Conservation (phyloP, 371 early-diverging fungal species). For the Apophysomyces ossiformis region DNA sequence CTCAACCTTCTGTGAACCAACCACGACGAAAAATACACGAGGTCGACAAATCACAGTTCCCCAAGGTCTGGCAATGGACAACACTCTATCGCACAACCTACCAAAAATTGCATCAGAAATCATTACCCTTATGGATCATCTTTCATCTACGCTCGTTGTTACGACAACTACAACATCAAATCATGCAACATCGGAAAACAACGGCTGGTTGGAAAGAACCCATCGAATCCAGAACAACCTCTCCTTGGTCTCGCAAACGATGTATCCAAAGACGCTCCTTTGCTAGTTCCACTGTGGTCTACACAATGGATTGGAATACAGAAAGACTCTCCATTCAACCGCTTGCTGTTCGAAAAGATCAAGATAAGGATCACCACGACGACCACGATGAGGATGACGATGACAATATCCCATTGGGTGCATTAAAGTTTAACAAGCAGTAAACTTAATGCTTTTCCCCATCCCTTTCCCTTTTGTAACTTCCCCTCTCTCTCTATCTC, state of each 20-base stretch:
- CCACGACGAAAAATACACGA: conserved; percentile 10
- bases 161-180: conserved; percentile 4
- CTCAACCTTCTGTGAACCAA: background rate
- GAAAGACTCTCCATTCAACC: conserved; percentile 1
- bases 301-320: conserved; percentile 4
- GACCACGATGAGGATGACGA: background rate
- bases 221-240: background rate
- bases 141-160: conserved; percentile 6
- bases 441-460: background rate
- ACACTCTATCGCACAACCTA: conserved; percentile 1
- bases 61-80: conserved; percentile 6
- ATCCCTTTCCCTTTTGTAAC: background rate
- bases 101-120: conserved; percentile 4
- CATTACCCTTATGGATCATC: conserved; percentile 4
- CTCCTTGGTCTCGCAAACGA: conserved; percentile 7
- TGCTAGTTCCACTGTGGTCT: conserved; percentile 7
- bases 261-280: conserved; percentile 6
- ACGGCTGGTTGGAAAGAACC: background rate
- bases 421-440: conserved; percentile 9
- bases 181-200: conserved; percentile 3
- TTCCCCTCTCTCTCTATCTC: background rate
- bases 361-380: background rate
- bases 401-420: conserved; percentile 1
- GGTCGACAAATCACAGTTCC: conserved; percentile 1
- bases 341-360: background rate